Base-by-base conservation (phyloP, 1,284 basidiomycete species). In the Wallemia mellicola region DNA sequence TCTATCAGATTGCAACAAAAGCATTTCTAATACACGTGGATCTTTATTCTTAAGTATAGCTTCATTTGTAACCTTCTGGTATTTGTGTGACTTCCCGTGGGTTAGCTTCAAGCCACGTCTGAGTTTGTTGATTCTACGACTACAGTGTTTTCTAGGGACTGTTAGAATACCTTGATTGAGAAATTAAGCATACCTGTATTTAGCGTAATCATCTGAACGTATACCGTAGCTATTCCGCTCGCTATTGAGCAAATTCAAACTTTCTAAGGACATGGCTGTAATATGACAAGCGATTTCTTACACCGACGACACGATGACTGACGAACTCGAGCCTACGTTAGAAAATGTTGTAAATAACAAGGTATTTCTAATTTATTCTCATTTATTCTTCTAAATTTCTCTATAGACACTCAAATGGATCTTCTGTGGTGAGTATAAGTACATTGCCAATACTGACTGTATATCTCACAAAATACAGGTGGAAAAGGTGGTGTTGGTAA, bases 401-500 rank as follows among this genome's bases (percentile, higher is more conserved):
- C 2, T 24, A 15, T 25, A 48, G n/a, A 27, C 32, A 9, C 24
- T 57, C 1, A 56, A 62, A 70, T 92, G 87, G 87, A 92, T 92
- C 69, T 92, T 92, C 70, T 92, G 87, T 68, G 87, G 87, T 79
- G 71, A 62, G 82, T 77, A 19, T 26, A 33, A 27, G 14, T 19
- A 24, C 22, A 24, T 24, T 26, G 5, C 11, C 19, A 17, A 25
- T 24, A 24, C 33, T 56, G 15, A 59, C 54, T 14, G 27, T 14
- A 14, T 28, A 2, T 28, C 11, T 27, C n/a, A 11, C 22, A 28
- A 62, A 30, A 64, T 11, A n/a, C 66, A 91, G 86, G 86, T 74
- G 86, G 86, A 61, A 92, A 91, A 76, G 86, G 86, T 70, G 86
- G 86, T 74, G 86, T 92, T 65, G 86, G 86, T 82, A 94, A 94